These are phyloP conservation scores for Persicaria tinctoria DNA, from an alignment of 148 eudicot genomes.

Conservation along the genomic window DNA sequence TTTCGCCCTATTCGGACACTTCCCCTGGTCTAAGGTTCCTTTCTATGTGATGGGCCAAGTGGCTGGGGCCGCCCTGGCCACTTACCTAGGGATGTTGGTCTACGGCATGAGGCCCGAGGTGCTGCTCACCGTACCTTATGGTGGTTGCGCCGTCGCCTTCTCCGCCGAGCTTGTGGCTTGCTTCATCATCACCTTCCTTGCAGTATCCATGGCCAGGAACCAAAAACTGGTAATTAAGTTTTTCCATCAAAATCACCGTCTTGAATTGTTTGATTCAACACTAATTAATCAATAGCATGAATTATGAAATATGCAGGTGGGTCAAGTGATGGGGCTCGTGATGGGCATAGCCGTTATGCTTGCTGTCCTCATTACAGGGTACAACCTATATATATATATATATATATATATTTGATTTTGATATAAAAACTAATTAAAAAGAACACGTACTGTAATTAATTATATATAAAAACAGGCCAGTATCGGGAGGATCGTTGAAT, in stretches of 20 bases:
- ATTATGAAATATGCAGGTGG: slow-evolving; percentile 33
- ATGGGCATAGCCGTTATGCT: slow-evolving; percentile 62
- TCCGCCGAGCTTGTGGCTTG: slow-evolving; percentile 73
- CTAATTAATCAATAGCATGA: too few species aligned
- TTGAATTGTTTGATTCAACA: too few species aligned
- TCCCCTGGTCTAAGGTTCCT: slow-evolving; percentile 89
- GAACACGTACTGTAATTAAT: neutral
- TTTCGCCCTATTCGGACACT: slow-evolving; percentile 64
- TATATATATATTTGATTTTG: too few species aligned
- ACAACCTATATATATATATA: too few species aligned
- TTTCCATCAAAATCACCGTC: too few species aligned
- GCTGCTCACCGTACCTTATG: slow-evolving; percentile 50
- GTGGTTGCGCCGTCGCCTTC: slow-evolving; percentile 46
- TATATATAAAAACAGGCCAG: slow-evolving; percentile 34
- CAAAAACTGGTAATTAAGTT: slow-evolving; percentile 33
- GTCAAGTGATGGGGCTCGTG: slow-evolving; percentile 47
- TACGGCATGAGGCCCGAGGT: slow-evolving; percentile 50
- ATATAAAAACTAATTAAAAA: neutral
- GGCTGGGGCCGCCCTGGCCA: slow-evolving; percentile 54
- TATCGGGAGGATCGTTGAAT: slow-evolving; percentile 89
- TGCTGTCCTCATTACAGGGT: slow-evolving; percentile 74
- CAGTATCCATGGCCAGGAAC: slow-evolving; percentile 52
- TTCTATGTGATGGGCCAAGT: slow-evolving; percentile 63
- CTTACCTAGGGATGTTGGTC: slow-evolving; percentile 44
- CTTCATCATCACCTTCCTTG: slow-evolving; percentile 56